These are phyloP conservation scores for Fusarium sp. DNA, from an alignment of 2,329 filamentous ascomycete species.

Conservation along the genomic window DNA sequence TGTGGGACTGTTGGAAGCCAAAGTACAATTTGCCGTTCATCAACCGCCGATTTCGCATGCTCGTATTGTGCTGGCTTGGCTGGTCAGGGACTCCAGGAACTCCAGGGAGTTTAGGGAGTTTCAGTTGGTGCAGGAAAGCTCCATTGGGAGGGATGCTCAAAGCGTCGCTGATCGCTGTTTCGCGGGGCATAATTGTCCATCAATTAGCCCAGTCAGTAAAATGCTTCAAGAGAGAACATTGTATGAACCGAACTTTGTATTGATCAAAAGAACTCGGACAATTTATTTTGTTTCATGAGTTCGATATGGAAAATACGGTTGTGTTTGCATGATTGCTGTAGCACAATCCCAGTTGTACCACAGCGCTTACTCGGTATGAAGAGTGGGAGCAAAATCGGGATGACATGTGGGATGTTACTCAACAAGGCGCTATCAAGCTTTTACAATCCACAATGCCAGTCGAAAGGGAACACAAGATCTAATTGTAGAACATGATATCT, in stretches of 20 bases:
- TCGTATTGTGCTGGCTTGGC: too few species aligned
- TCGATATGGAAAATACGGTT: rapidly evolving
- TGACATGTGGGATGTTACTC: background rate
- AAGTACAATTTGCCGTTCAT: too few species aligned
- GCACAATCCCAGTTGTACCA: too few species aligned
- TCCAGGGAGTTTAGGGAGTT: too few species aligned
- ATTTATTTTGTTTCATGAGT: background rate
- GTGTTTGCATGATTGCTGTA: background rate
- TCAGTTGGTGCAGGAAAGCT: background rate
- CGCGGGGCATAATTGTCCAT: background rate
- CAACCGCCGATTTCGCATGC: background rate
- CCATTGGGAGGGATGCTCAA: background rate
- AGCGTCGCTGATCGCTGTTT: background rate
- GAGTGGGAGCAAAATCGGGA: background rate
- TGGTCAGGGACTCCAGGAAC: too few species aligned
- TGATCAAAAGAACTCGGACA: background rate
- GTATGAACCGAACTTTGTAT: background rate
- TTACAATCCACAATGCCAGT: background rate
- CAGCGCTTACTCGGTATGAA: too few species aligned
- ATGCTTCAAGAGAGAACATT: background rate
- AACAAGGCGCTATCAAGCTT: background rate
- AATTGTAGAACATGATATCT: background rate
- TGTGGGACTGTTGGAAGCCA: background rate
- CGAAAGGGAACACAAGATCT: background rate
- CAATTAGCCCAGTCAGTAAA: background rate